Conservation (phyloP, 83 land plant species). For the Thuja plicata region DNA sequence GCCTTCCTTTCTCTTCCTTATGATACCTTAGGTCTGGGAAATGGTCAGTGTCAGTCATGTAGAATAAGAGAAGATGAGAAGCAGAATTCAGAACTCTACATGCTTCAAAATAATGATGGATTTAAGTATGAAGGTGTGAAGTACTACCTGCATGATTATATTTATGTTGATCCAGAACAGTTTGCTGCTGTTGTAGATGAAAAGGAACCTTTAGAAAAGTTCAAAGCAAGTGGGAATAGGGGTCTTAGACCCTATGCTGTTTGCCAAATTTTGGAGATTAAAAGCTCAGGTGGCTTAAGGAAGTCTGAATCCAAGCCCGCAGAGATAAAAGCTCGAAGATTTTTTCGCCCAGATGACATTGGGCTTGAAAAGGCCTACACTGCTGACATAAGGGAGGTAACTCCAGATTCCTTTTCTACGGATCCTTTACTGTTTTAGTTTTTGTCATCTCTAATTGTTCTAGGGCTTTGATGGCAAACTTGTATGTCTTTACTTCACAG, state of each 20-base stretch:
- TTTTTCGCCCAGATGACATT: constrained; percentile 92
- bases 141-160: constrained; percentile 65
- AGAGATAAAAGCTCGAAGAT: constrained; percentile 71
- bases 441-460: neutral
- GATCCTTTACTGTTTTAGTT: neutral
- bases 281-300: constrained; percentile 24
- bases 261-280: constrained; percentile 71
- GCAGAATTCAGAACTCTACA: constrained; percentile 31
- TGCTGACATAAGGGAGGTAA: constrained; percentile 91
- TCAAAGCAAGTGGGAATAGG: constrained; percentile 87
- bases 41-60: constrained; percentile 72
- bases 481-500: neutral
- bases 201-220: constrained; percentile 37
- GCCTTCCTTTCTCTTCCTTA: constrained; percentile 67
- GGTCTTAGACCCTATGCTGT: constrained; percentile 86
- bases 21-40: constrained; percentile 69
- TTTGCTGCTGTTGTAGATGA: constrained; percentile 28
- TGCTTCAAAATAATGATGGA: constrained; percentile 38
- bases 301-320: constrained; percentile 27
- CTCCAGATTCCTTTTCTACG: neutral
- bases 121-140: constrained; percentile 57
- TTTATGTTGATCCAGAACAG: constrained; percentile 59
- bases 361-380: constrained; percentile 76
- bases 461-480: neutral
- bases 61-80: constrained; percentile 30